A percentile compares a stretch with the other conserved stretches of the same genome.
phyloP scores from a whole-genome alignment of 768 basidiomycete species.

The Gymnopilus junonius region DNA sequence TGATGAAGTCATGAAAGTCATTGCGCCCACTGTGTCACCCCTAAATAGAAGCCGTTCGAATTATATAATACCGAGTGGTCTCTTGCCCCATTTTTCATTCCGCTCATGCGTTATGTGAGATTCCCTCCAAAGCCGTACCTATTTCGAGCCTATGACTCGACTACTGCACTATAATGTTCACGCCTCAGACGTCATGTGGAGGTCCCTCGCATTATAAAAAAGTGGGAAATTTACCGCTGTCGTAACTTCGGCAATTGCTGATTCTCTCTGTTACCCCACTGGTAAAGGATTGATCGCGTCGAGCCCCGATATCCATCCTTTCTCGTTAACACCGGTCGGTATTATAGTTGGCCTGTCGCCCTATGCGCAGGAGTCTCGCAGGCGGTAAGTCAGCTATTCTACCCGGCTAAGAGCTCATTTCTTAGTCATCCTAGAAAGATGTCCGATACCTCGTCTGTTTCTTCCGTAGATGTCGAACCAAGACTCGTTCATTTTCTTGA shows the following conservation, averaged over 20 bases:
- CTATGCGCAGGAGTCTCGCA: too few relatives aligned
- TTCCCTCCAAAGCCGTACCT: not conserved
- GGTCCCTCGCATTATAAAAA: not conserved
- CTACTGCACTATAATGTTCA: not conserved
- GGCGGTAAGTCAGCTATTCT: too few relatives aligned
- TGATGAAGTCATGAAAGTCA: not conserved
- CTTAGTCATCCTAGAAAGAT: not conserved
- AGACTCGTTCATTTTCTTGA: not conserved
- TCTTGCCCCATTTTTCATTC: not conserved
- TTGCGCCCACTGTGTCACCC: not conserved
- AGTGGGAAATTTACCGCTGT: too few relatives aligned
- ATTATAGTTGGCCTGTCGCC: too few relatives aligned
- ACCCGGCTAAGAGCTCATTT: not conserved
- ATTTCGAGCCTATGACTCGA: not conserved
- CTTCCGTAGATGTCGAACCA: not conserved
- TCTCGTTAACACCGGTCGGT: too few relatives aligned
- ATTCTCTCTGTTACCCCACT: too few relatives aligned
- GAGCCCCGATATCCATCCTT: too few relatives aligned
- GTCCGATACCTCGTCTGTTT: not conserved
- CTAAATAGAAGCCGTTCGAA: not conserved
- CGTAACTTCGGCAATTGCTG: too few relatives aligned
- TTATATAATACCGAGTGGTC: not conserved
- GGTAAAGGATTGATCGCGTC: too few relatives aligned
- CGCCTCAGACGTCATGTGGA: not conserved
- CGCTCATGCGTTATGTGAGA: not conserved